Conservation (phyloP, 257 asterid species). For the Primulina huaijiensis region DNA sequence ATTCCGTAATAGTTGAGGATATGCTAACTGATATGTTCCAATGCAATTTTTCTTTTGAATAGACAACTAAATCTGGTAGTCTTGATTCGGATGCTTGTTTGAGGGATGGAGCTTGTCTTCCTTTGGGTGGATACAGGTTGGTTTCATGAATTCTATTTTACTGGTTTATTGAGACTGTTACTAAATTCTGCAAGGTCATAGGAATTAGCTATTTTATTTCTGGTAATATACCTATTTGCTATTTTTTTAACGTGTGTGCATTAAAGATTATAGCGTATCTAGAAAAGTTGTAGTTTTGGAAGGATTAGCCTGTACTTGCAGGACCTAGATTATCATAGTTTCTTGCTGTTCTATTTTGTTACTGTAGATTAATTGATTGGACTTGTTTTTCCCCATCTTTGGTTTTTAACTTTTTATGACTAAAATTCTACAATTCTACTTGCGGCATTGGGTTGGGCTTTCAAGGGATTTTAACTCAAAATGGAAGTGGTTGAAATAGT, state of each 20-base stretch:
- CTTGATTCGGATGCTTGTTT: slow-evolving; percentile 88
- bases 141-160: slow-evolving; percentile 25
- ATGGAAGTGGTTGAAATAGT: not conserved
- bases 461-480: not conserved
- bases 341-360: slow-evolving; percentile 11
- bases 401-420: not conserved
- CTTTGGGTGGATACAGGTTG: slow-evolving; percentile 99
- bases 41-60: slow-evolving; percentile 21
- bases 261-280: not conserved
- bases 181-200: slow-evolving; percentile 7
- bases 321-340: slow-evolving; percentile 8
- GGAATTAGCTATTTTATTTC: slow-evolving; percentile 2
- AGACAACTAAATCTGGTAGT: slow-evolving; percentile 94
- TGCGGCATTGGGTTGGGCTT: not conserved
- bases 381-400: not conserved
- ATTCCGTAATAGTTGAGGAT: slow-evolving; percentile 1
- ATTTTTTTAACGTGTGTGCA: not conserved
- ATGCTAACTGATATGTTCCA: slow-evolving; percentile 20
- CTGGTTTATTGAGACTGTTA: not conserved
- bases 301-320: slow-evolving; percentile 17
- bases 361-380: not conserved
- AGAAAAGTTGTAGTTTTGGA: slow-evolving; percentile 2
- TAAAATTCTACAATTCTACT: no score
- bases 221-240: not conserved
- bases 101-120: slow-evolving; percentile 81